A percentile compares a stretch with the other conserved stretches of the same genome.
Evolutionary conservation across 2,329 filamentous ascomycete species (phyloP).

Genomic region (Ophiostoma pallidulum): DNA sequence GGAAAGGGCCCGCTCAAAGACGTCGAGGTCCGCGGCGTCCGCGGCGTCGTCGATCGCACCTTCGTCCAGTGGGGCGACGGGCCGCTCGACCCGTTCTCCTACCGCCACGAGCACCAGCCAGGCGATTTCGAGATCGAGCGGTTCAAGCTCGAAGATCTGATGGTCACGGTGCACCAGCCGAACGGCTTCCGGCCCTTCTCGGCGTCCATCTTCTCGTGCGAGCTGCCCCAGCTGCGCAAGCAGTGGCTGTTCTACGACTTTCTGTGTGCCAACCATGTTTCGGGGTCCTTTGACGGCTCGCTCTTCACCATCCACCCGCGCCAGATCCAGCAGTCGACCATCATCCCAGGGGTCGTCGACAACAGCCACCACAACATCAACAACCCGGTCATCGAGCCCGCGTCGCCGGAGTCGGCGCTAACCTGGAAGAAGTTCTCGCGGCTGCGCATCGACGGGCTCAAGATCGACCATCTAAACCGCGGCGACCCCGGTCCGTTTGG

Average conservation of each 20-base stretch:
- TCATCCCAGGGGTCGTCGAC: conserved; percentile 40
- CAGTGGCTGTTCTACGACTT: conserved; percentile 99
- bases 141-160: conserved; percentile 89
- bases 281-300: conserved; percentile 88
- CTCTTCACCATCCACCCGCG: conserved; percentile 94
- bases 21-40: conserved; percentile 87
- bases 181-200: conserved; percentile 87
- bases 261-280: conserved; percentile 89
- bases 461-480: conserved; percentile 90
- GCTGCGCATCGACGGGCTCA: conserved; percentile 83
- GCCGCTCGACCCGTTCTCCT: conserved; percentile 71
- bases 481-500: conserved; percentile 90
- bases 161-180: conserved; percentile 88
- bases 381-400: conserved; percentile 12
- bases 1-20: conserved; percentile 85
- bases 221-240: conserved; percentile 83
- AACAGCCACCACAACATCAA: conserved; percentile 51
- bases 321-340: conserved; percentile 64
- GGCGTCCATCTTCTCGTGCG: conserved; percentile 91
- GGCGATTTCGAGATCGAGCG: conserved; percentile 96
- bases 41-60: conserved; percentile 85
- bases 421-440: conserved; percentile 95
- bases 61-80: conserved; percentile 64
- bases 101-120: conserved; percentile 75
- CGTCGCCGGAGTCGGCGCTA: conserved; percentile 12